Base-by-base conservation (phyloP, 139 green algal genomes). In the Micractinium sp. region DNA sequence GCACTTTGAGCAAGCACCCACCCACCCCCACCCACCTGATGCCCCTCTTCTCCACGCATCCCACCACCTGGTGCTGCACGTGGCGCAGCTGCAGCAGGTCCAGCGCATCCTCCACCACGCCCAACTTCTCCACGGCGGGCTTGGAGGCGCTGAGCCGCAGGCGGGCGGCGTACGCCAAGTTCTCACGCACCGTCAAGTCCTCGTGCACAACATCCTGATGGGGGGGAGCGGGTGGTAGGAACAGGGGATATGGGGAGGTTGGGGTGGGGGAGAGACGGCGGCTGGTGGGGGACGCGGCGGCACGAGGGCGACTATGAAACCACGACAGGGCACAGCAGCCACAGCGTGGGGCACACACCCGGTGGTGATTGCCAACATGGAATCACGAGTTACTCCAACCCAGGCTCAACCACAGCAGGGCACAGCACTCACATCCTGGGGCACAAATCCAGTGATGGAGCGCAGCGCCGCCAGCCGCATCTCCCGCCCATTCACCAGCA, bases 171-270 rank as follows among this genome's bases (percentile, higher is more conserved):
- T 93, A 97, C n/a, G 90, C 75, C n/a, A 97, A 88, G 78, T 95
- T 97, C 88, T 97, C 95, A 25, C 92, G 81, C 69, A 95, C 93
- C 1, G 93, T 95, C 69, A 96, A 86, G 76, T 94, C 92, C 74
- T 94, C 93, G 85, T 94, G 90, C 61, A 96, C 92, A 27, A 93
- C 88, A 82, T 96, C 93, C 77, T 87, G 82, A 4, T 9, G 0
- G 33, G 36, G 22, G 25, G 35, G 16, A 36, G 73, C 3, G 73
- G n/a, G n/a, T n/a, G n/a, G n/a, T n/a, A n/a, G n/a, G n/a, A n/a
- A n/a, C n/a, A 36, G 13, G 33, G 18, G 47, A 29, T 73, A 73
- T 73, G 15, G 60, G 60, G 60, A 71, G 63, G 63, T 16, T 56
- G 47, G 47, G 47, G 47, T 56, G 47, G n/a, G n/a, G n/a, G n/a